Evolutionary conservation across 2,329 filamentous ascomycete species (phyloP), one percentile per base, ranked within the genome.

Genomic region (Reticulascus tulasneorum): DNA sequence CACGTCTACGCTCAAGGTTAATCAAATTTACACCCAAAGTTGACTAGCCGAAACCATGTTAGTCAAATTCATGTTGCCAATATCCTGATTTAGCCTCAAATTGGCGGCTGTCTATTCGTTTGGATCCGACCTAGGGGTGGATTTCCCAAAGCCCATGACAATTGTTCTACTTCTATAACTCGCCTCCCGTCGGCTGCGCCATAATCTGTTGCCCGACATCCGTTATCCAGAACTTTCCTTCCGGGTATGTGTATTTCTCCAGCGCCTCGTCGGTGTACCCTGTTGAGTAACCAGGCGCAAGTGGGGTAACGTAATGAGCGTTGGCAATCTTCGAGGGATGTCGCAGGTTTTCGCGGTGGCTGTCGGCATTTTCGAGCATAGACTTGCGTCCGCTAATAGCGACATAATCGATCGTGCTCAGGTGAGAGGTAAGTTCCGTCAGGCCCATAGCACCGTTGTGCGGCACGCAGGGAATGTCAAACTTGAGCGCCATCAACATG

Each of bases 141-240:
- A n/a, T n/a, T n/a, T n/a, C n/a, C n/a, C n/a, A n/a, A n/a, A n/a
- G n/a, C n/a, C n/a, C n/a, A 25, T 26, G 12, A n/a, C n/a, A 9
- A 24, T 15, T 33, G 9, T 20, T 26, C 26, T 24, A 23, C 15
- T 28, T 29, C 15, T 45, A 52, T 38, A 54, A 29, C 34, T 55
- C 51, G 9, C 53, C 53, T 10, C 52, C 53, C 13, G 53, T 58
- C n/a, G 54, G 54, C 29, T 53, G 50, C 6, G 46, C 48, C 8
- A 53, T 54, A 13, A 58, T 56, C 29, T 56, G 42, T 26, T 38
- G 35, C 5, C 55, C 55, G 33, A 55, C 41, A 7, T 55, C 53
- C 23, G 48, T 53, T 4, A 33, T 44, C 55, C 55, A 58, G 39
- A 58, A 58, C 24, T 41, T 54, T 2, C 55, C 55, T 15, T 44